Base-by-base conservation (phyloP, 805 yeast genomes). In the Kazachstania bromeliacearum region DNA sequence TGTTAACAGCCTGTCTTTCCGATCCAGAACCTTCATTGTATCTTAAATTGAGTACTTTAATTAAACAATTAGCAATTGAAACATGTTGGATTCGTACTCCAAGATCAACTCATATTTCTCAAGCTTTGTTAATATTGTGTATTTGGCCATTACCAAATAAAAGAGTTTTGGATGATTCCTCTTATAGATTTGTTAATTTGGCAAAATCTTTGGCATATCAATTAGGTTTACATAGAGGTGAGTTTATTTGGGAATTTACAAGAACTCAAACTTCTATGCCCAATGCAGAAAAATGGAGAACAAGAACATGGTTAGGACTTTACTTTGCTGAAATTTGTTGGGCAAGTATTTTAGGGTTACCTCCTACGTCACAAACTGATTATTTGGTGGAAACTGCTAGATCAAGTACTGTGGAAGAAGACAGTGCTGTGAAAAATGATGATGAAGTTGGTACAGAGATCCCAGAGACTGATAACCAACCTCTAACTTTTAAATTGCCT, bases 71-170 rank as follows among this genome's bases (percentile, higher is more conserved):
- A 46, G 95, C 95, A 0, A 85, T 85, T 36, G 94, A 84, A 51
- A 84, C 94, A 0, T 85, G 95, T 60, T 85, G 95, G 94, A 75
- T 87, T 33, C 66, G 88, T 39, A 88, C 96, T 0, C 96, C 96
- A 2, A 70, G 96, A 52, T 83, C 95, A 2, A 84, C 96, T 0
- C 95, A 88, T 56, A 88, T 88, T 27, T 85, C 88, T 6, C 96
- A 88, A 53, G 94, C 96, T 0, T 64, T 88, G 27, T 62, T 88
- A 18, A 79, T 88, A n/a, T 64, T 88, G 20, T 76, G 88, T 20
- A 76, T 77, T 12, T 88, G 96, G 96, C 96, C 96, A 0, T 59
- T 88, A 31, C 96, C 96, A 0, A 87, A 87, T 51, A 88, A 83
- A 51, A 88, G 87, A 51, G 89, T 88, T 14, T 65, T 88, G 40